Percentiles rank a stretch among this genome's conserved stretches.
These are phyloP conservation scores for Ceratocystis destructans DNA, from an alignment of 2,329 filamentous ascomycete species.

Conservation along the genomic window DNA sequence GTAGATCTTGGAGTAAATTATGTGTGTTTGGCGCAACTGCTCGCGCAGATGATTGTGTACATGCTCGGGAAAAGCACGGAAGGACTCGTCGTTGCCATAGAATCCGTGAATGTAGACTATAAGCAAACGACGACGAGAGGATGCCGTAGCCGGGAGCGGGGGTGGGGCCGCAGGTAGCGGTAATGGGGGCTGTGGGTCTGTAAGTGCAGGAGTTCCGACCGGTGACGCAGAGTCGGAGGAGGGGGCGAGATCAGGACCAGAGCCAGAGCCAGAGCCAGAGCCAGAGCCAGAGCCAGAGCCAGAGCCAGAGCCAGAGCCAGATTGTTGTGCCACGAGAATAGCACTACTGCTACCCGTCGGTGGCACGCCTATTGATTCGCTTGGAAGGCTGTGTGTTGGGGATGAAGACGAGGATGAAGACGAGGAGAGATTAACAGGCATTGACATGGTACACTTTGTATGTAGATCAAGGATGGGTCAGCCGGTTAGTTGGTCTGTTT, in stretches of 20 bases:
- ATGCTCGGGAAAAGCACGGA: conserved; percentile 76
- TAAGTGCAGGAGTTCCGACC: no score
- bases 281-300: neutral
- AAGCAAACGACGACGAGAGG: conserved; percentile 44
- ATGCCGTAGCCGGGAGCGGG: conserved; percentile 16
- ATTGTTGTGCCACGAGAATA: neutral
- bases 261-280: neutral
- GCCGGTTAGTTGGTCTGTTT: neutral
- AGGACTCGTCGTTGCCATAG: conserved; percentile 76
- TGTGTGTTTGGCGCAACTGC: conserved; percentile 56
- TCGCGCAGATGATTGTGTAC: conserved; percentile 61
- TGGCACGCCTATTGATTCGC: neutral
- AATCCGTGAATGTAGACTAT: conserved; percentile 83
- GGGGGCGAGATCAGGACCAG: conserved; percentile 21
- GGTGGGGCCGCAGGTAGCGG: conserved; percentile 22
- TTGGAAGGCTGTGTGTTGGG: neutral
- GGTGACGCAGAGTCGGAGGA: conserved; percentile 24
- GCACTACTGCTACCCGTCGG: neutral
- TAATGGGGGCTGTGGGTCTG: neutral
- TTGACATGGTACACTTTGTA: neutral
- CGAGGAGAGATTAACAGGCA: neutral
- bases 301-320: neutral
- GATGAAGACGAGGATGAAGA: neutral
- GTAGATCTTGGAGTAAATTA: conserved; percentile 77
- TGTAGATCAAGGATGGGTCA: neutral